phyloP scores from a whole-genome alignment of 306 rosid species.

The Gastrolobium villosum region DNA sequence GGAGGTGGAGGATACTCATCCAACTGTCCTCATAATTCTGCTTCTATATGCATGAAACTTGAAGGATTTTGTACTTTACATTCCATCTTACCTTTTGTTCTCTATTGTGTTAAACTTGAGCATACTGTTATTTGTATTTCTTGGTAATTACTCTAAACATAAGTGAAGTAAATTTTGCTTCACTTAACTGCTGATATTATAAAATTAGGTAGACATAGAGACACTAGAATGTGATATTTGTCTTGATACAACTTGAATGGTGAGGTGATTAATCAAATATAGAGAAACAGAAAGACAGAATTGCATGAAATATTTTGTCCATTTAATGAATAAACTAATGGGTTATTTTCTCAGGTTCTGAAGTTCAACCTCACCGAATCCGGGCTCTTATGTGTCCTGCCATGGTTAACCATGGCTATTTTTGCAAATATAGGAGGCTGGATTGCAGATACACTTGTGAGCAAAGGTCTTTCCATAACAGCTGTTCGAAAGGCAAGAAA shows the following conservation, averaged over 20 bases:
- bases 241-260: conserved; percentile 32
- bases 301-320: background rate
- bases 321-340: conserved; percentile 42
- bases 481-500: conserved; percentile 86
- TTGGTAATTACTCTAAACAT: conserved; percentile 27
- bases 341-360: conserved; percentile 76
- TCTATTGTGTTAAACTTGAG: conserved; percentile 21
- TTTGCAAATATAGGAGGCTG: conserved; percentile 98
- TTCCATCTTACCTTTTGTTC: conserved; percentile 13
- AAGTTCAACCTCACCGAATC: conserved; percentile 98
- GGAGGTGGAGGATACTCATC: background rate
- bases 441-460: conserved; percentile 97
- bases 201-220: background rate
- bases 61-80: background rate
- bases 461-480: conserved; percentile 89
- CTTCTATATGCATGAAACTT: conserved; percentile 18
- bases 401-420: conserved; percentile 98
- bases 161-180: background rate
- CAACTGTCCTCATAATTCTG: conserved; percentile 13
- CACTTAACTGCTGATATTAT: background rate
- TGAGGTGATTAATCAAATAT: conserved; percentile 20
- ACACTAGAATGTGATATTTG: conserved; percentile 13
- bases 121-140: conserved; percentile 21
- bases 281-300: conserved; percentile 7
- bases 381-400: conserved; percentile 93